phyloP scores from a whole-genome alignment of 2,329 filamentous ascomycete genomes.

The Fusarium cicatricum region DNA sequence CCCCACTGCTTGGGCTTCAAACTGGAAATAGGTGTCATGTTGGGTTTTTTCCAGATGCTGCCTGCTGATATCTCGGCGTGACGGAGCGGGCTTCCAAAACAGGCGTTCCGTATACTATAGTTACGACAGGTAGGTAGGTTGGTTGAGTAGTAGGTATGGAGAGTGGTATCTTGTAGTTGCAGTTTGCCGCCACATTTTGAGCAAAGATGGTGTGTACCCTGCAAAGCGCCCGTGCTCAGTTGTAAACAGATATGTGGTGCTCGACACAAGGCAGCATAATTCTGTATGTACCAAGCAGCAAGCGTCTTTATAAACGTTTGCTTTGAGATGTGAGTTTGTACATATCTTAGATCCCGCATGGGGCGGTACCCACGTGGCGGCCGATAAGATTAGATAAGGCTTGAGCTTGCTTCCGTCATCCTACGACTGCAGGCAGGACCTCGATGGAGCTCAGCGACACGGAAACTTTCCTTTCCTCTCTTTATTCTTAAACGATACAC shows the following conservation, averaged over 20 bases:
- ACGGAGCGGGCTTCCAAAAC: background rate
- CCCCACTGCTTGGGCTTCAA: conserved; percentile 1
- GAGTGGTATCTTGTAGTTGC: background rate
- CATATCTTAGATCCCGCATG: background rate
- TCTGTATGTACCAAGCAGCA: too few relatives aligned
- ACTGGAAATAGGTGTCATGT: background rate
- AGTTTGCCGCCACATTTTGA: conserved; percentile 34
- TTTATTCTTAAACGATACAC: conserved; percentile 12
- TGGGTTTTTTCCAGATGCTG: background rate
- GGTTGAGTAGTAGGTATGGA: background rate
- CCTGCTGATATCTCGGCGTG: background rate
- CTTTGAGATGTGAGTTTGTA: too few relatives aligned
- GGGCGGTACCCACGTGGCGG: conserved; percentile 35
- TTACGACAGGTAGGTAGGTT: background rate
- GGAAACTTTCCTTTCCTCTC: conserved; percentile 2
- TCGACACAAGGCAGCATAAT: too few relatives aligned
- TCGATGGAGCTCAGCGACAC: conserved; percentile 15
- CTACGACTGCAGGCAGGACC: conserved; percentile 5
- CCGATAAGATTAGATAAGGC: conserved; percentile 44
- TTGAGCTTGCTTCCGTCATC: conserved; percentile 36
- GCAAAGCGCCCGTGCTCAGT: background rate
- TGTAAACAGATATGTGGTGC: too few relatives aligned
- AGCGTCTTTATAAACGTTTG: too few relatives aligned
- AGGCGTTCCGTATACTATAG: background rate
- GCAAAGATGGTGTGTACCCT: conserved; percentile 24